Evolutionary conservation across 139 green algal species (phyloP).

Genomic region (Tetradesmus obliquus): DNA sequence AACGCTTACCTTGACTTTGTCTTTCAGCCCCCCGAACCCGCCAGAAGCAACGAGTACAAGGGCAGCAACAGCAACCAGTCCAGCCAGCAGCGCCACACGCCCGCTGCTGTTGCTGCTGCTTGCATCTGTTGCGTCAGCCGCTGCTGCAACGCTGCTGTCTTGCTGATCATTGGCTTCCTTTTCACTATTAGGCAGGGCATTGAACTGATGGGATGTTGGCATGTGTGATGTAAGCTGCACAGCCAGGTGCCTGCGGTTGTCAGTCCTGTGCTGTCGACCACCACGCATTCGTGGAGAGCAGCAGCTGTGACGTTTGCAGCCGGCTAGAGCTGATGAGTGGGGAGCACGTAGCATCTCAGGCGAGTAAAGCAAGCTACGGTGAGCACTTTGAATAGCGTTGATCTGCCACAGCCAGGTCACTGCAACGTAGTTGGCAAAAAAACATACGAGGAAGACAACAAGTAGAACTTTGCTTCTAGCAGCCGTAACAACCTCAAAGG

Average conservation of each 20-base stretch:
- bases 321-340: too few relatives aligned
- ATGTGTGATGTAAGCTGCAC: neutral
- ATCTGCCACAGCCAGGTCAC: neutral
- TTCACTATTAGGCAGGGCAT: neutral
- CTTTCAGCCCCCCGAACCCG: conserved; percentile 7
- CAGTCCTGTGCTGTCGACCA: neutral
- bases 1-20: neutral
- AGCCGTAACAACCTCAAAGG: too few relatives aligned
- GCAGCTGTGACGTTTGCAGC: neutral
- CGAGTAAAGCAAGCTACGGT: neutral
- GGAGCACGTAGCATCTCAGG: neutral
- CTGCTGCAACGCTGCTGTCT: neutral
- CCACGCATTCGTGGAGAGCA: neutral
- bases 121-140: neutral
- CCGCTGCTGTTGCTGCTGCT: neutral
- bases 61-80: conserved; percentile 1
- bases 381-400: neutral
- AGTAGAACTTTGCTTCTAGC: neutral
- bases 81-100: neutral
- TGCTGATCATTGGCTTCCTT: neutral
- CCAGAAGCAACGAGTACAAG: neutral
- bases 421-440: neutral
- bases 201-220: neutral
- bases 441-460: neutral
- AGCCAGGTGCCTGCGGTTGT: neutral